Base-by-base conservation (phyloP, 2,329 filamentous ascomycete species). In the Cordyceps javanica region DNA sequence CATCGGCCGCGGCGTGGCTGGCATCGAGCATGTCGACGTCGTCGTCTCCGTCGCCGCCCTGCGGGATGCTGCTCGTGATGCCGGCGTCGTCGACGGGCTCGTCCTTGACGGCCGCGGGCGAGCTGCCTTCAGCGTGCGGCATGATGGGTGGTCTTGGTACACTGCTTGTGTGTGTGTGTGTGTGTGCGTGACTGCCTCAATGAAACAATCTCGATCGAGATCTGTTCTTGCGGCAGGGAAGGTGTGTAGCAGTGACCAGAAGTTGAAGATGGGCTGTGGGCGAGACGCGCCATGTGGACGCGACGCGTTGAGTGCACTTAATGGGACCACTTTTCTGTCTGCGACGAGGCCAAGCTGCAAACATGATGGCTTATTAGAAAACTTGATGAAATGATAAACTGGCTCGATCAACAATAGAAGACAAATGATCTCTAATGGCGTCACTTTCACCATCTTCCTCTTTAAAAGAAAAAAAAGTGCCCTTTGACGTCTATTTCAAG, bases 11-110 rank as follows among this genome's bases (percentile, higher is more conserved):
- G 38, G 67, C 61, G 25, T 57, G 52, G 38, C 69, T 62, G 25
- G 67, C 61, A 48, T 73, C 73, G 23, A 64, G 68, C 75, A 78
- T 78, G 39, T 72, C 69, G 56, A 77, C 68, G 55, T 78, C 75
- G 54, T 62, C 68, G 38, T 70, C 70, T 32, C 61, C 70, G 30
- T 61, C 60, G 26, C 56, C 58, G 60, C 60, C 59, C 70, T 69
- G 50, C 30, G 67, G 68, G 60, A 64, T 63, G 62, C 67, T 69
- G 49, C 61, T 65, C 26, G 63, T 61, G 50, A 67, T 61, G 39
- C 46, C 61, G 7, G 65, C 59, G 19, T 73, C 68, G 10, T 69
- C 68, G 68, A 73, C 73, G 16, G 67, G 68, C 60, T 73, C 67
- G 60, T 73, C 67, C 56, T 68, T 65, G 57, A 66, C 63, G 28